Conservation (phyloP, 2,329 filamentous ascomycete genomes). For the Orbilia quercus region DNA sequence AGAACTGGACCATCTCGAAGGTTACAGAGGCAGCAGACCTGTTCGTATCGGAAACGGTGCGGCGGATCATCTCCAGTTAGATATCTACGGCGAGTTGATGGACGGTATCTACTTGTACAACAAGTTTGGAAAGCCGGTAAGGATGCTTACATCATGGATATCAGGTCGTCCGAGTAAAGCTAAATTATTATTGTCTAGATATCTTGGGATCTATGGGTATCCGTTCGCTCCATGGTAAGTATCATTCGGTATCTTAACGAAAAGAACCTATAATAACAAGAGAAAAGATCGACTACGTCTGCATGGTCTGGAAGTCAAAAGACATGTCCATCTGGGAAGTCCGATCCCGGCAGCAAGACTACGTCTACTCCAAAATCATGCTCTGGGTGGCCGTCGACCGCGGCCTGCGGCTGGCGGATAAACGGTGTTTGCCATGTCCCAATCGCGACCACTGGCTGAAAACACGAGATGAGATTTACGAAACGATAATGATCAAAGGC, state of each 20-base stretch:
- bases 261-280: not conserved
- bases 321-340: constrained; percentile 90
- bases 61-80: constrained; percentile 79
- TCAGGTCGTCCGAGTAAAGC: not conserved
- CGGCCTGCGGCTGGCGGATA: constrained; percentile 77
- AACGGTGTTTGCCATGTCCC: constrained; percentile 79
- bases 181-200: constrained; percentile 52
- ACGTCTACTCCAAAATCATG: constrained; percentile 84
- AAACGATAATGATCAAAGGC: constrained; percentile 81
- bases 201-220: constrained; percentile 80
- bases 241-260: not conserved
- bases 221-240: constrained; percentile 75
- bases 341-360: constrained; percentile 78
- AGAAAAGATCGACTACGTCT: constrained; percentile 71
- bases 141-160: not conserved
- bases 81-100: constrained; percentile 83
- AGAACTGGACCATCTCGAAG: constrained; percentile 71
- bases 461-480: constrained; percentile 75
- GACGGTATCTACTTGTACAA: constrained; percentile 82
- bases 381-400: constrained; percentile 84
- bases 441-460: constrained; percentile 75
- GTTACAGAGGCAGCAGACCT: constrained; percentile 76
- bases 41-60: constrained; percentile 82
- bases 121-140: constrained; percentile 78
- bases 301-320: constrained; percentile 72